phyloP scores from a whole-genome alignment of 306 rosid species.

The Cajanus cajan region DNA sequence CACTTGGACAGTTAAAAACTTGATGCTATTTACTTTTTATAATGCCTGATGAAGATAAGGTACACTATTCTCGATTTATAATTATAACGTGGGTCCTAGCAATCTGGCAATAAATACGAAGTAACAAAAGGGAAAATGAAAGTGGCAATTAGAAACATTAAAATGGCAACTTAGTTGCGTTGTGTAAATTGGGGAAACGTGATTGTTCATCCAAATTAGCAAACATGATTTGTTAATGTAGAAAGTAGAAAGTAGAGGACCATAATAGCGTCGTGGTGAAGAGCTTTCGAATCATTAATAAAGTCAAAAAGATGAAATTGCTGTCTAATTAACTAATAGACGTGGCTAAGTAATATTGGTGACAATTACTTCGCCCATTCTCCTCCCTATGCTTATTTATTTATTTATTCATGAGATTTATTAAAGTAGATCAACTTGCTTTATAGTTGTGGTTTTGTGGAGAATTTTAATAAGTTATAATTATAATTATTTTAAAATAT shows the following conservation, averaged over 20 bases:
- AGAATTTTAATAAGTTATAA: no score
- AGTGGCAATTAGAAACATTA: background rate
- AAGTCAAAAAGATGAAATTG: conserved; percentile 28
- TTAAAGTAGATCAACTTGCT: no score
- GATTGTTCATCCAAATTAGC: conserved; percentile 8
- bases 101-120: background rate
- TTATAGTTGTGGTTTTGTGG: no score
- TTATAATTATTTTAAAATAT: no score
- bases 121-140: background rate
- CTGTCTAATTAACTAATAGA: conserved; percentile 2
- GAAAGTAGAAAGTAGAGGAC: background rate
- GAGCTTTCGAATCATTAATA: conserved; percentile 22
- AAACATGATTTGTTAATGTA: background rate
- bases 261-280: conserved; percentile 5
- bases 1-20: background rate
- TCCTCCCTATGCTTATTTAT: no score
- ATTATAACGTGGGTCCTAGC: background rate
- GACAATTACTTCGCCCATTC: background rate
- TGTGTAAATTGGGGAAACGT: background rate
- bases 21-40: background rate
- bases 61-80: background rate
- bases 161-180: background rate
- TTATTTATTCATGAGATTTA: no score
- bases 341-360: background rate
- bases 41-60: background rate